These are phyloP conservation scores for Ustilago esculenta DNA, from an alignment of 1,284 basidiomycete genomes.

Conservation along the genomic window DNA sequence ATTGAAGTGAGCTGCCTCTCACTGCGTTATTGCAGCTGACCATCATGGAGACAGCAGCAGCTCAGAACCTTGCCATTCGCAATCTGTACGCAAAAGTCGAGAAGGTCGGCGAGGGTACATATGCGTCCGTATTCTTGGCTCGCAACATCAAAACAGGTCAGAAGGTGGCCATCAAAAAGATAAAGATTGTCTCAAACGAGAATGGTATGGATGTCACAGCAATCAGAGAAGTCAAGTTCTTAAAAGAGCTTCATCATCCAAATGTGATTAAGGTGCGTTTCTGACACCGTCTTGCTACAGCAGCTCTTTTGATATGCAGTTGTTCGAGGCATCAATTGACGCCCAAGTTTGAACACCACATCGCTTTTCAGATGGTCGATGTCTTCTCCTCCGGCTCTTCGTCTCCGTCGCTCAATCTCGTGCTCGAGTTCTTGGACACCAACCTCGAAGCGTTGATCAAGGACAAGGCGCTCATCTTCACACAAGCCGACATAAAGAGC, in stretches of 20 bases:
- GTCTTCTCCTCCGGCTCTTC: slow-evolving; percentile 91
- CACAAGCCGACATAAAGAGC: slow-evolving; percentile 94
- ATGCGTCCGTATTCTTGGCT: slow-evolving; percentile 82
- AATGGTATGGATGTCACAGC: slow-evolving; percentile 99
- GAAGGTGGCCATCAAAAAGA: slow-evolving; percentile 94
- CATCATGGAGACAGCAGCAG: slow-evolving; percentile 53
- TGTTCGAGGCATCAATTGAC: too few species aligned
- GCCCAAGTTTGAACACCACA: too few species aligned
- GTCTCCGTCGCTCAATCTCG: slow-evolving; percentile 84
- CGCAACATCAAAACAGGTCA: slow-evolving; percentile 75
- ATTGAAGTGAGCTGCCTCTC: too few species aligned
- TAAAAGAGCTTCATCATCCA: slow-evolving; percentile 90
- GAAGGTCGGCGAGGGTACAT: slow-evolving; percentile 85
- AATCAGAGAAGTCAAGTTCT: slow-evolving; percentile 95
- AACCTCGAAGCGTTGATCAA: slow-evolving; percentile 97
- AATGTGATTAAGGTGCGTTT: slow-evolving; percentile 86
- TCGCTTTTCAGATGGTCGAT: slow-evolving; percentile 79
- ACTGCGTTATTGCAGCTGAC: too few species aligned
- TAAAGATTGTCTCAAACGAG: slow-evolving; percentile 73
- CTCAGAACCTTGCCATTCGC: slow-evolving; percentile 51
- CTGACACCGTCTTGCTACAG: too few species aligned
- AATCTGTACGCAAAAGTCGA: slow-evolving; percentile 51
- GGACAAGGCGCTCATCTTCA: slow-evolving; percentile 87
- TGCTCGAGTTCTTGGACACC: slow-evolving; percentile 96
- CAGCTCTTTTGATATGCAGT: too few species aligned